Base-by-base conservation (phyloP, 2,329 filamentous ascomycete genomes). In the Curvularia spicifera region DNA sequence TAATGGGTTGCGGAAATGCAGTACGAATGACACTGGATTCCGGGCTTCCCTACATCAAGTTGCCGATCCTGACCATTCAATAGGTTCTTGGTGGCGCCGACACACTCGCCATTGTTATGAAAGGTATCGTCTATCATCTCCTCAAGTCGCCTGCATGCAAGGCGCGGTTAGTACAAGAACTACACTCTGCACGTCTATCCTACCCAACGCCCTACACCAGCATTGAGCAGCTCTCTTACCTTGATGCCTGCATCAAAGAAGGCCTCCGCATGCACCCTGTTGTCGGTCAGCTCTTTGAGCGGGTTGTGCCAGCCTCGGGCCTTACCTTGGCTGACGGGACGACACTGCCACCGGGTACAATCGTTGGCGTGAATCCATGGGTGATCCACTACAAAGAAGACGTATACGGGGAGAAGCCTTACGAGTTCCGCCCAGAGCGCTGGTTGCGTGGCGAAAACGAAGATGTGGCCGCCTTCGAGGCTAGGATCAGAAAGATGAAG, bases 211-310 rank as follows among this genome's bases (percentile, higher is more conserved):
- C 60, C n/a, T 72, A 70, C 51, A 39, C 53, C 10, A 13, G 58
- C 4, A 65, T 69, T 10, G 56, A 64, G 26, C 50, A 70, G 9
- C 69, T 82, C 2, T 77, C 79, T 0, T 82, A 81, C 62, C 70
- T 82, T 5, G 76, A 80, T 55, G 80, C 80, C 5, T 80, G 78
- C 58, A 78, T 82, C 65, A 81, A 80, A 62, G 80, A 82, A 65
- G 78, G 75, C 1, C 67, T 82, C 1, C 75, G 80, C 18, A 76
- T 82, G 53, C 80, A 81, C 51, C 79, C 79, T 0, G 69, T 72
- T 3, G 59, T 75, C 1, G 71, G 70, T 9, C 69, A 71, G 28
- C 64, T 73, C 20, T 52, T 76, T 4, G 72, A 73, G 48, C 74
- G 75, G 37, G 59, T 74, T 0, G 72, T 76, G 0, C 73, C 72